phyloP scores from a whole-genome alignment of 1,284 basidiomycete species.

The Mrakiaceae sp. region DNA sequence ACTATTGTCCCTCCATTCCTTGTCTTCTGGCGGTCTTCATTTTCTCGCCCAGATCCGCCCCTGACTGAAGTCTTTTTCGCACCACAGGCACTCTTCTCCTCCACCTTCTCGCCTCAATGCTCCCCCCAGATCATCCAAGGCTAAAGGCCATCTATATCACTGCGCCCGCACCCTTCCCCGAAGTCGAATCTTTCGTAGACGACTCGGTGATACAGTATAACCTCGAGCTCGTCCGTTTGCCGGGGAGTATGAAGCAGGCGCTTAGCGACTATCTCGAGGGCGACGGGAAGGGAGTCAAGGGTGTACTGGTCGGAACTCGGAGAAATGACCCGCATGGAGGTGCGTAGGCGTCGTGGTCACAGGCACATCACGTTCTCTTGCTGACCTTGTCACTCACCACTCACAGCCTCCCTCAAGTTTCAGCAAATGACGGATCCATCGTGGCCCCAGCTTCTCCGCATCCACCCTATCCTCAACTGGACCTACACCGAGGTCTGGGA shows the following conservation, averaged over 20 bases:
- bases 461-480: conserved; percentile 97
- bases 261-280: conserved; percentile 58
- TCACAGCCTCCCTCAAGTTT: conserved; percentile 46
- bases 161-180: conserved; percentile 72
- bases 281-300: conserved; percentile 42
- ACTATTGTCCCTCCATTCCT: background rate
- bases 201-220: conserved; percentile 55
- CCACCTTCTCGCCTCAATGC: conserved; percentile 52
- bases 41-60: background rate
- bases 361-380: background rate
- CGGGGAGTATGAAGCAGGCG: conserved; percentile 72
- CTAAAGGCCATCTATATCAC: conserved; percentile 78
- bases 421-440: conserved; percentile 69
- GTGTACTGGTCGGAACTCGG: conserved; percentile 81
- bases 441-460: conserved; percentile 82
- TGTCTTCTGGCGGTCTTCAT: background rate
- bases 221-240: conserved; percentile 65
- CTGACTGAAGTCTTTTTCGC: background rate
- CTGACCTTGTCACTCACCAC: background rate
- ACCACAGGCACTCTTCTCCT: conserved; percentile 80
- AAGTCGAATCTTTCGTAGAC: conserved; percentile 74
- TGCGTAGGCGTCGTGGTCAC: conserved; percentile 34
- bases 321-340: conserved; percentile 85
- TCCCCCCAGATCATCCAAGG: conserved; percentile 2
- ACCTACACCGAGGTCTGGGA: conserved; percentile 78